Conservation (phyloP, 306 rosid species). For the Benincasa hispida region DNA sequence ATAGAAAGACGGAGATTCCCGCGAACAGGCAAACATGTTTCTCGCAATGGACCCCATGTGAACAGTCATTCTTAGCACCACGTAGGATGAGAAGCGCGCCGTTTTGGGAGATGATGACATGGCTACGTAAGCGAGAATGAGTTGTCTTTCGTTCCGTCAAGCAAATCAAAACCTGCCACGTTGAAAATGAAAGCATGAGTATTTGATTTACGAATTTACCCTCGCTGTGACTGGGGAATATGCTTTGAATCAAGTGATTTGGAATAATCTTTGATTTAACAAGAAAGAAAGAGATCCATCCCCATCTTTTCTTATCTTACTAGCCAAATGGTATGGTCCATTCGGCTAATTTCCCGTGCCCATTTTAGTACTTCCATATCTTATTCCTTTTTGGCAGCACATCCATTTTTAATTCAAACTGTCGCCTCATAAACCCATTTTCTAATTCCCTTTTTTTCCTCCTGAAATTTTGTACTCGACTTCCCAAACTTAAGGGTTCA, state of each 20-base stretch:
- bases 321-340: background rate
- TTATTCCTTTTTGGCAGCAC: background rate
- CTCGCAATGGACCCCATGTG: slow-evolving; percentile 18
- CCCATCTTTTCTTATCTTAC: background rate
- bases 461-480: background rate
- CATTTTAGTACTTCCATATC: background rate
- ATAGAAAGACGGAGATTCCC: background rate
- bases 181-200: background rate
- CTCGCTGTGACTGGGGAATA: background rate
- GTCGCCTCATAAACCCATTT: background rate
- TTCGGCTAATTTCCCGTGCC: background rate
- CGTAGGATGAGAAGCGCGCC: background rate
- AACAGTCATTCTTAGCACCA: background rate
- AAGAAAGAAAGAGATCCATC: background rate
- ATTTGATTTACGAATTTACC: background rate
- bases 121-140: background rate
- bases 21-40: slow-evolving; percentile 36
- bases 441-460: background rate
- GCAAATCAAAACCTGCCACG: background rate
- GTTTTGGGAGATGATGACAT: background rate
- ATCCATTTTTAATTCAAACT: background rate
- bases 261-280: background rate
- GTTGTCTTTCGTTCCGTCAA: background rate
- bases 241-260: background rate
- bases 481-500: background rate